Base-by-base conservation (phyloP, 1,284 basidiomycete genomes). In the Boletus subluridellus region DNA sequence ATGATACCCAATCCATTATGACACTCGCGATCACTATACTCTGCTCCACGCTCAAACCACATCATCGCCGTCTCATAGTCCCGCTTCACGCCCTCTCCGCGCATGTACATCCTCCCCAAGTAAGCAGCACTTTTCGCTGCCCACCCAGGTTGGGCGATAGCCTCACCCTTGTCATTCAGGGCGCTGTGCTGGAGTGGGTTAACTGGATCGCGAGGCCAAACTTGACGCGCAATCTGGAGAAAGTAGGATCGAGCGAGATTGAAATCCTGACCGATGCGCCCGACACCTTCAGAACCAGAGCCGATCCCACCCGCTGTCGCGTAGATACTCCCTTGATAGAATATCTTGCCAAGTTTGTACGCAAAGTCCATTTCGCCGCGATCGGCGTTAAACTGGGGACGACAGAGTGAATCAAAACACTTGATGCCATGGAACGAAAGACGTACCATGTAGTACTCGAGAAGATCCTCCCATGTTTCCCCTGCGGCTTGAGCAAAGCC, bases 1-100 rank as follows among this genome's bases (percentile, higher is more conserved):
- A 99, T 94, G 64, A 98, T 87, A 1, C 95, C 97, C 21, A 99
- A 77, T 0, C 89, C 90, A 69, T 97, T 97, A 62, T 90, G 84
- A 57, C 88, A 90, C 71, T 97, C 95, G 61, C 88, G 82, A 66
- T 98, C 94, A 35, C 87, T 88, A 69, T 86, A 82, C 55, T 87
- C 86, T 6, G 83, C 87, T 0, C 94, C 96, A 21, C 69, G 72
- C 66, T 94, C 89, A 68, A 95, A 95, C 97, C 97, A 99, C 75
- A 96, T 84, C 76, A 87, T 92, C 14, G 96, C 97, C 59, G 85
- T 76, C 24, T 76, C 77, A 44, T 83, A 82, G 73, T 98, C 92
- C 63, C 82, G 80, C 67, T 87, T 87, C 28, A 94, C 86, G 10
- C 96, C 96, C 72, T 99, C 97, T 0, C 96, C 96, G 41, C 97